Evolutionary conservation across 331 rosid genomes (phyloP).

Genomic region (Pyracantha coccinea): DNA sequence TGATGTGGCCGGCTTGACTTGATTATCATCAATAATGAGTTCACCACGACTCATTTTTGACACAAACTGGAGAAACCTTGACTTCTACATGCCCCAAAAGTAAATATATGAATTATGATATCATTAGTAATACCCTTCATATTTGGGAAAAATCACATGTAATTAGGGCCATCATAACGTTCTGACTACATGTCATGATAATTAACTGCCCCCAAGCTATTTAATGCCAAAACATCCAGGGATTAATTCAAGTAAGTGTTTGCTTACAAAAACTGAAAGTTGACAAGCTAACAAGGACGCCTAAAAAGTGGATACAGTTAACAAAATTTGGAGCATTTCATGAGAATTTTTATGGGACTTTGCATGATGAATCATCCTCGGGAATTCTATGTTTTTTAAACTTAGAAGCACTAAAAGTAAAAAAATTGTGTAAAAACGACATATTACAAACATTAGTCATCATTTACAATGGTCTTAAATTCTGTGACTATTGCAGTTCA

Average conservation of each 20-base stretch:
- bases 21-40: slow-evolving; percentile 79
- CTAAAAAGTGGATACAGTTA: neutral
- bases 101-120: neutral
- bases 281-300: neutral
- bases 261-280: neutral
- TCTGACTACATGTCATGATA: neutral
- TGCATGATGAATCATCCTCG: neutral
- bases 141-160: neutral
- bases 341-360: neutral
- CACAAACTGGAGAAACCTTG: slow-evolving; percentile 89
- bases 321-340: neutral
- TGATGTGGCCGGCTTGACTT: slow-evolving; percentile 61
- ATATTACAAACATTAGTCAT: neutral
- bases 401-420: neutral
- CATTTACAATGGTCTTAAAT: neutral
- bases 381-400: neutral
- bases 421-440: neutral
- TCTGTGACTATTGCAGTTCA: neutral
- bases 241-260: neutral
- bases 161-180: neutral
- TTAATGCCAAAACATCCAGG: neutral
- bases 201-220: neutral
- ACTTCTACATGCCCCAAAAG: slow-evolving; percentile 53
- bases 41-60: slow-evolving; percentile 99
- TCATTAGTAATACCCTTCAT: neutral